Conservation (phyloP, 75 land plant species). For the Isoetes taiwanensis region DNA sequence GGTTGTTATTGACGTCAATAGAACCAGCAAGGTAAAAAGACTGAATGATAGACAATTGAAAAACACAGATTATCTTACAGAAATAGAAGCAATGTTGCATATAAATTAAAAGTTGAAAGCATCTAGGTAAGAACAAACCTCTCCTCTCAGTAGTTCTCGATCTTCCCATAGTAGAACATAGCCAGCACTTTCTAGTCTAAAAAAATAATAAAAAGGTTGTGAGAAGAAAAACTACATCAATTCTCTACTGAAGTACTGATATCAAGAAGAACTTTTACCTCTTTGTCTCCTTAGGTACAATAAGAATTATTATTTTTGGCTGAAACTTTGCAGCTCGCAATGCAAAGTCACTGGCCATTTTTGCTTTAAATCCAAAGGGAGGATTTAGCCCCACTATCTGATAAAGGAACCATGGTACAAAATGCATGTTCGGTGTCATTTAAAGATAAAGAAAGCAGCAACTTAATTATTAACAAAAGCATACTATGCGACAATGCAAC, state of each 20-base stretch:
- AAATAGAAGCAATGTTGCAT: neutral
- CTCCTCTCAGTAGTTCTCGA: constrained; percentile 27
- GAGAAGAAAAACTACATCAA: too few relatives aligned
- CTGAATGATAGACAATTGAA: too few relatives aligned
- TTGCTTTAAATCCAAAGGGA: constrained; percentile 70
- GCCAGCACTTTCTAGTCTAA: constrained; percentile 23
- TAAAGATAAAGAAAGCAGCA: too few relatives aligned
- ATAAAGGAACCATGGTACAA: too few relatives aligned
- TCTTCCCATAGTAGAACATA: constrained; percentile 79
- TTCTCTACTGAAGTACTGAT: too few relatives aligned
- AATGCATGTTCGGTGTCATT: too few relatives aligned
- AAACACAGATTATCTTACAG: neutral
- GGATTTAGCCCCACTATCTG: constrained; percentile 97
- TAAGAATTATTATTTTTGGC: constrained; percentile 77
- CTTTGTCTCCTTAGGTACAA: constrained; percentile 72
- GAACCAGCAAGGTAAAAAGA: constrained; percentile 88
- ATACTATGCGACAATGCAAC: too few relatives aligned
- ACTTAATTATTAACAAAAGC: too few relatives aligned
- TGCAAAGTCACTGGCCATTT: constrained; percentile 61
- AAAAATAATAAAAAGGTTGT: too few relatives aligned
- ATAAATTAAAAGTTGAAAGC: too few relatives aligned
- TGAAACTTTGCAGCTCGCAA: constrained; percentile 57
- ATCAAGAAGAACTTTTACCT: constrained; percentile 34
- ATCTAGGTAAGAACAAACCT: constrained; percentile 36
- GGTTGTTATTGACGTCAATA: constrained; percentile 50